These are phyloP conservation scores for Pichia heedii DNA, from an alignment of 805 yeast species.

Conservation along the genomic window DNA sequence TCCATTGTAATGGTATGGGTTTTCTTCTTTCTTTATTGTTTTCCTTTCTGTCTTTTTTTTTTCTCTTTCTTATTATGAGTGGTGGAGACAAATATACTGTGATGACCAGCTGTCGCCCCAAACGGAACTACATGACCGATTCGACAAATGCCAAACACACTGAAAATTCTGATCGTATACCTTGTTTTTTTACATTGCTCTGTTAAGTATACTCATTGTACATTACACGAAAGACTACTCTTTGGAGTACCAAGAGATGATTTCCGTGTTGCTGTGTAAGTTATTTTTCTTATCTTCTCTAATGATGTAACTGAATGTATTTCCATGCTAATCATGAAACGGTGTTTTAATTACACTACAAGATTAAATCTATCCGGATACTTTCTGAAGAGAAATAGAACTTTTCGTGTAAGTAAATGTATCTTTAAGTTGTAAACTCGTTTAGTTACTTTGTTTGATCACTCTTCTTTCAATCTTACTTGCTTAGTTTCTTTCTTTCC, in stretches of 20 bases:
- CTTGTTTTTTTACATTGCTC: neutral
- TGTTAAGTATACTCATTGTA: neutral
- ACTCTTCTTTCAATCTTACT: too few relatives aligned
- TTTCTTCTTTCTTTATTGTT: neutral
- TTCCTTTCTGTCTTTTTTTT: neutral
- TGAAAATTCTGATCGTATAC: conserved; percentile 51
- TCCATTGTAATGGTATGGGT: too few relatives aligned
- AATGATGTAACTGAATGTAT: conserved; percentile 33
- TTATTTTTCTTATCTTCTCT: conserved; percentile 15
- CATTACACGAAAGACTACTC: neutral
- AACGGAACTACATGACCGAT: conserved; percentile 61
- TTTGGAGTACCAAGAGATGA: neutral
- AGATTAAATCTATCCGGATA: conserved; percentile 12
- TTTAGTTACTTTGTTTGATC: too few relatives aligned
- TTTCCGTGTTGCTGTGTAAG: neutral
- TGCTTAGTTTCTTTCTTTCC: too few relatives aligned
- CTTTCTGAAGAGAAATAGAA: conserved; percentile 10
- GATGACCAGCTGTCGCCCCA: conserved; percentile 76
- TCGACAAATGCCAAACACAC: conserved; percentile 60
- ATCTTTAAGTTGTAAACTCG: too few relatives aligned
- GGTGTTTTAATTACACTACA: neutral
- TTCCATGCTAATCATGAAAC: conserved; percentile 55
- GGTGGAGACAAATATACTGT: conserved; percentile 16
- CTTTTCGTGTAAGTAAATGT: too few relatives aligned
- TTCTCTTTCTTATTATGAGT: neutral